These are phyloP conservation scores for Tremellales sp. DNA, from an alignment of 1,284 basidiomycete species.

Conservation along the genomic window DNA sequence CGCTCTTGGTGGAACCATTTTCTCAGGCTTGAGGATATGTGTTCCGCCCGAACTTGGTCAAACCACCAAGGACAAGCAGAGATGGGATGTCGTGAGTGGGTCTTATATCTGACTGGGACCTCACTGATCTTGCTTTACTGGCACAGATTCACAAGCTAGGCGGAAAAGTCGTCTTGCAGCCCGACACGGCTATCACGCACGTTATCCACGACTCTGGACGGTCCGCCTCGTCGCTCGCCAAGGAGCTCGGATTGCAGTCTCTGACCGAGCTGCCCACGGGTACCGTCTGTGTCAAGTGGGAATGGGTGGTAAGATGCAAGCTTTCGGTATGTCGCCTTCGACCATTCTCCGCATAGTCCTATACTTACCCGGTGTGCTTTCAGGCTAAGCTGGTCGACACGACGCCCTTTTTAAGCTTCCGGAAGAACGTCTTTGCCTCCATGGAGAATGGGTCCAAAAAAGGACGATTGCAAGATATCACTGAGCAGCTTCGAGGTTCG, in stretches of 20 bases:
- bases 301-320: constrained; percentile 36
- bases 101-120: background rate
- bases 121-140: background rate
- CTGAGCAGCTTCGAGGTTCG: constrained; percentile 18
- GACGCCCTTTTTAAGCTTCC: constrained; percentile 29
- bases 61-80: constrained; percentile 21
- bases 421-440: constrained; percentile 19
- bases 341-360: background rate
- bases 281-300: constrained; percentile 38
- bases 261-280: constrained; percentile 36
- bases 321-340: constrained; percentile 19
- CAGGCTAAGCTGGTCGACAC: constrained; percentile 20
- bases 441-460: constrained; percentile 7
- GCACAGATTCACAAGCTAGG: constrained; percentile 33
- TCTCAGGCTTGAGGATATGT: constrained; percentile 37
- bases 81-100: constrained; percentile 32
- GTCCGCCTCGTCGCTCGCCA: constrained; percentile 20
- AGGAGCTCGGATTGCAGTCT: constrained; percentile 27
- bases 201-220: constrained; percentile 34
- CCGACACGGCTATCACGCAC: constrained; percentile 42
- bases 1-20: constrained; percentile 20
- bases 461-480: constrained; percentile 26
- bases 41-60: constrained; percentile 28
- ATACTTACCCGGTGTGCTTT: background rate
- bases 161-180: constrained; percentile 31